phyloP scores from a whole-genome alignment of 129 eudicot species.

The Pseudognaphalium luteoalbum region DNA sequence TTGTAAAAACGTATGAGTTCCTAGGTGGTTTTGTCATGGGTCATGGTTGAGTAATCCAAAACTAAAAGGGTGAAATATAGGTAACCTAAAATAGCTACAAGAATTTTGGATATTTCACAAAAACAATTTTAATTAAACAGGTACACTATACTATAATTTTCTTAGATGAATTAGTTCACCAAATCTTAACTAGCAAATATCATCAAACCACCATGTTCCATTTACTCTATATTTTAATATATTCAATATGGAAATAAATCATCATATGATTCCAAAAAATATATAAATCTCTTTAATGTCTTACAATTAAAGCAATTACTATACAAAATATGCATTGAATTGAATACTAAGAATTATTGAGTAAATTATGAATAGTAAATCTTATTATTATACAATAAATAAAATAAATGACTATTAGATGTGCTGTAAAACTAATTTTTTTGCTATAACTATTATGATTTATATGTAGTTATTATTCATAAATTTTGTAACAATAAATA shows the following conservation, averaged over 20 bases:
- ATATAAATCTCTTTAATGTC: background rate
- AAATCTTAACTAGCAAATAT: slow-evolving; percentile 53
- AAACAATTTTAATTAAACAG: background rate
- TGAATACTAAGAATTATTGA: background rate
- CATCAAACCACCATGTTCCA: slow-evolving; percentile 36
- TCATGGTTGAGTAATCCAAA: slow-evolving; percentile 20
- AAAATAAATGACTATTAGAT: background rate
- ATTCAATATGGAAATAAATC: background rate
- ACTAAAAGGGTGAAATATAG: slow-evolving; percentile 32
- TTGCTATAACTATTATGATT: background rate
- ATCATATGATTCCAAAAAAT: background rate
- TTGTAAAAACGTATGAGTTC: background rate
- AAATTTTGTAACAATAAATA: background rate
- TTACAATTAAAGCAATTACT: background rate
- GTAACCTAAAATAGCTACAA: slow-evolving; percentile 31
- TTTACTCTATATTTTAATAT: background rate
- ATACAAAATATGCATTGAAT: background rate
- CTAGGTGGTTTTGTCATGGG: background rate
- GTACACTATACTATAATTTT: background rate
- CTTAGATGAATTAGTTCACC: slow-evolving; percentile 66
- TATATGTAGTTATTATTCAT: background rate
- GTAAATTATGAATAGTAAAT: background rate
- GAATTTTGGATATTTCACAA: background rate
- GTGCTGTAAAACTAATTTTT: background rate
- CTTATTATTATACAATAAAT: background rate